Evolutionary conservation across 2,329 filamentous ascomycete genomes (phyloP), one percentile per base, ranked within the genome.

Genomic region (Nemania sp.): DNA sequence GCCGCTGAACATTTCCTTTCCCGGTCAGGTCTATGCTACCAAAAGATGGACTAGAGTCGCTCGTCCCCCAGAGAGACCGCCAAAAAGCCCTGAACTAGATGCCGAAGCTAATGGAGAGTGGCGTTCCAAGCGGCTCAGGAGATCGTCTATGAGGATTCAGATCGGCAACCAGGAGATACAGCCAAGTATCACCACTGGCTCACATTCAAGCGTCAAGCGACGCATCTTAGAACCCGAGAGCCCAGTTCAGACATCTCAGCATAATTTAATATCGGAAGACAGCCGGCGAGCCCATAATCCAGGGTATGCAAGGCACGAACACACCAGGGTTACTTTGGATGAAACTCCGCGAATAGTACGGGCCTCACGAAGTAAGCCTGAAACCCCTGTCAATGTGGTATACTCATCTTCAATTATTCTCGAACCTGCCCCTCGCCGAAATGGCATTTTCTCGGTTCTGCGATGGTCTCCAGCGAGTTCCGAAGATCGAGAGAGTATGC

Each of bases 141-240:
- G 18, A 20, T 59, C 32, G 22, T 54, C 59, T 41, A 64, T 81
- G 24, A 77, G 59, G 49, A 76, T 82, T 27, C 77, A 73, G 29
- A 76, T 82, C 52, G 80, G 80, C 8, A 80, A 76, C 47, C 77
- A 77, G 61, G 77, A 79, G 55, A 78, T 77, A 59, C 70, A 71
- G 11, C 70, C 72, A 11, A 76, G 70, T 62, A 22, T 65, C 41
- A 66, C 38, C 20, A 72, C 70, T 18, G 26, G 55, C 27, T 74
- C 73, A 13, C 69, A 69, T 29, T 27, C 35, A 49, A 72, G 67
- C 54, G 55, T n/a, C 49, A 71, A 53, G n/a, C 72, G 66, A 66
- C 68, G 69, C n/a, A 70, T 64, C 43, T 43, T 70, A 15, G 56
- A 64, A 27, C 66, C 69, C 32, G 20, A 49, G 20, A 20, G 15